Base-by-base conservation (phyloP, 176 grass and related monocot genomes). In the Zea luxurians region DNA sequence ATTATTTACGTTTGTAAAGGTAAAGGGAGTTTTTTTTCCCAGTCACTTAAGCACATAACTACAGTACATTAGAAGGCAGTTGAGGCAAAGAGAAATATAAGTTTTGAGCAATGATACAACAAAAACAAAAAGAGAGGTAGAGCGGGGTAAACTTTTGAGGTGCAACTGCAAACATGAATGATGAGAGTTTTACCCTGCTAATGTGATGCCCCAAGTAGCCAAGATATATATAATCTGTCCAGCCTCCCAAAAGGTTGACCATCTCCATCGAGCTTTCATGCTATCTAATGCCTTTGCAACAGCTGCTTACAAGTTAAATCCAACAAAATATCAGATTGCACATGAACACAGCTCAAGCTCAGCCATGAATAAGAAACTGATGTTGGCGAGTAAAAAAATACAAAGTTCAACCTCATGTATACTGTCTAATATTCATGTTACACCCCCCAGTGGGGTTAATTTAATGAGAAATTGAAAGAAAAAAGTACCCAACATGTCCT, bases 241-340 rank as follows among this genome's bases (percentile, higher is more conserved):
- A 83, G 95, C 91, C 87, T 98, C 95, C 95, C 91, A 98, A 38
- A 98, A 79, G 84, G 82, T 84, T 79, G 71, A 92, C 95, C 91
- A 94, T 58, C 90, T 94, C 48, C 74, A 85, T 17, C 62, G 78
- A 80, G 86, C 83, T 73, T 88, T 90, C 68, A 90, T 86, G 71
- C 48, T 80, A 55, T 83, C 86, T 86, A 98, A 71, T 57, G 95
- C 83, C 77, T 72, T 87, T 70, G 73, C 76, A 68, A 98, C 83
- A 83, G 81, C 95, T 94, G 85, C 61, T 69, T 67, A 64, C 12
- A 79, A 8, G 71, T 46, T 68, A 74, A 4, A 72, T 67, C 37
- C 0, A 36, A 68, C 61, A 16, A 18, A n/a, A 62, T 15, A 71
- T 68, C 13, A 74, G 73, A 80, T 81, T 18, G 64, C 45, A n/a